These are phyloP conservation scores for Strobilomyces dryophilus DNA, from an alignment of 768 basidiomycete species.

Conservation along the genomic window DNA sequence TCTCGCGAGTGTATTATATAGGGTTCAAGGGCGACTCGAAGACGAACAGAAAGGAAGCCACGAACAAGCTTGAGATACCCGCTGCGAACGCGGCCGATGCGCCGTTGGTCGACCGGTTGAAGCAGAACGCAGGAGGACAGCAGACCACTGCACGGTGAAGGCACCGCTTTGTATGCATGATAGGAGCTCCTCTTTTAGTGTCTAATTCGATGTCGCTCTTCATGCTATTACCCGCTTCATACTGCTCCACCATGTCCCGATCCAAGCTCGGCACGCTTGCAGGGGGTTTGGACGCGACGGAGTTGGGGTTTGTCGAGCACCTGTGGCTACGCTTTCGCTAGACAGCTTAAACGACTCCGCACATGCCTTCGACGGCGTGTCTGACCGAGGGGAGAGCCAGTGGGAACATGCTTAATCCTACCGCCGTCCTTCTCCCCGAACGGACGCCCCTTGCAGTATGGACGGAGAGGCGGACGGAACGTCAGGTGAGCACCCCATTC, in stretches of 20 bases:
- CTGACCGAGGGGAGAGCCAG: background rate
- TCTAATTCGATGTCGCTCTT: background rate
- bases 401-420: background rate
- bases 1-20: slow-evolving; percentile 68
- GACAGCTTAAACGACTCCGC: background rate
- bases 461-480: background rate
- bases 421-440: background rate
- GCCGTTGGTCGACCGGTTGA: slow-evolving; percentile 52
- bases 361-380: background rate
- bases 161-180: background rate
- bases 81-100: slow-evolving; percentile 82
- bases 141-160: slow-evolving; percentile 58
- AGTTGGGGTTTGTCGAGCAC: background rate
- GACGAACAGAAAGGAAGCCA: slow-evolving; percentile 51
- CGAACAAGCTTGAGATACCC: slow-evolving; percentile 65
- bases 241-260: background rate
- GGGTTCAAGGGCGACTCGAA: slow-evolving; percentile 79
- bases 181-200: background rate
- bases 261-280: background rate
- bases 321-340: background rate
- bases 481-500: background rate
- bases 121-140: slow-evolving; percentile 52
- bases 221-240: background rate
- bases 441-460: background rate
- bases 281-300: background rate